Evolutionary conservation across 1,284 basidiomycete species (phyloP).

Genomic region (Heterobasidion occidentale): DNA sequence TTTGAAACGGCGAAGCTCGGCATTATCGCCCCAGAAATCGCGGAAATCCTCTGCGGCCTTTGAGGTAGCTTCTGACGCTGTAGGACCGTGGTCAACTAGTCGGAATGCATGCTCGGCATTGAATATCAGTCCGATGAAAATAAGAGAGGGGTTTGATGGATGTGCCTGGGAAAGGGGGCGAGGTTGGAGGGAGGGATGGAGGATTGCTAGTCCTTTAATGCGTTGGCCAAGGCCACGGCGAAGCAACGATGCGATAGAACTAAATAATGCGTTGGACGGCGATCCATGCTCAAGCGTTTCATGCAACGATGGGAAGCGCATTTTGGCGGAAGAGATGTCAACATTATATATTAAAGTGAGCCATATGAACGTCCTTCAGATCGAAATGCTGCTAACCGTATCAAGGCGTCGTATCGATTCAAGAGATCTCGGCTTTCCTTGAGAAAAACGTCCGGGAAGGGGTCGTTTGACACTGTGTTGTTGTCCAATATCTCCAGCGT

Average conservation of each 20-base stretch:
- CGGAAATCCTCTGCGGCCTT: constrained; percentile 59
- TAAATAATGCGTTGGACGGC: constrained; percentile 44
- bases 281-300: constrained; percentile 56
- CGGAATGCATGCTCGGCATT: constrained; percentile 67
- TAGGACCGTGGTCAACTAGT: constrained; percentile 85
- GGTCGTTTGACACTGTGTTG: constrained; percentile 40
- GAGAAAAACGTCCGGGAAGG: constrained; percentile 73
- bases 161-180: constrained; percentile 46
- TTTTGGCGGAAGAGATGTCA: constrained; percentile 47
- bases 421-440: constrained; percentile 55
- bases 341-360: constrained; percentile 34
- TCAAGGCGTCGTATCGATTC: constrained; percentile 58
- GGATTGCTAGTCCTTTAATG: constrained; percentile 48
- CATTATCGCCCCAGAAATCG: constrained; percentile 86
- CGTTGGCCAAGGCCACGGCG: constrained; percentile 68
- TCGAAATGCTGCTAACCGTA: constrained; percentile 35
- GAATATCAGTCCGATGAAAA: constrained; percentile 71
- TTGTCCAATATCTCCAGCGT: constrained; percentile 59
- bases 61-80: constrained; percentile 55
- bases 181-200: constrained; percentile 34
- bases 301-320: constrained; percentile 34
- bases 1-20: constrained; percentile 95
- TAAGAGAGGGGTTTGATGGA: constrained; percentile 33
- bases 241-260: constrained; percentile 47
- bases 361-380: neutral